Evolutionary conservation across 371 early-diverging fungal genomes (phyloP).

Genomic region (Amoeboaphelidium protococcarum): DNA sequence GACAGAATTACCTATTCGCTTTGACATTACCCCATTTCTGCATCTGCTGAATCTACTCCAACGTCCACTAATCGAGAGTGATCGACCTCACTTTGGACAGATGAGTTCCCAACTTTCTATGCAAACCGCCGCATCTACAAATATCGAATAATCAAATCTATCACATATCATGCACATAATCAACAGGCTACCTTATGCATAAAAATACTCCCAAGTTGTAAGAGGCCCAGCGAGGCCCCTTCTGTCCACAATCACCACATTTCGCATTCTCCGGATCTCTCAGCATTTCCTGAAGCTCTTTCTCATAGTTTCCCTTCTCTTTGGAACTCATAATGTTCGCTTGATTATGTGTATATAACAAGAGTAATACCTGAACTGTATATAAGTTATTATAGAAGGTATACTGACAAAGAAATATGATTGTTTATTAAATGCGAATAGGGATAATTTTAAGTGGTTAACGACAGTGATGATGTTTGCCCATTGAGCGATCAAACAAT

Average conservation of each 20-base stretch:
- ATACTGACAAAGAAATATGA: no score
- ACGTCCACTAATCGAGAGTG: conserved; percentile 70
- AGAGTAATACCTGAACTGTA: no score
- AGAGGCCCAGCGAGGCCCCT: conserved; percentile 46
- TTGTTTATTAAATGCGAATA: no score
- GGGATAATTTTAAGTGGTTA: no score
- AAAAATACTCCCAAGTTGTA: conserved; percentile 15
- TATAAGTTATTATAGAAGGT: no score
- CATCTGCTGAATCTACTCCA: conserved; percentile 45
- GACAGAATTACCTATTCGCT: not conserved
- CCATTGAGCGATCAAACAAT: no score
- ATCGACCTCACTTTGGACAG: conserved; percentile 43
- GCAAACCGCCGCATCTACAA: conserved; percentile 15
- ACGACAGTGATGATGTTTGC: no score
- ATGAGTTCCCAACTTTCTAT: conserved; percentile 14
- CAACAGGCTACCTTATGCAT: no score
- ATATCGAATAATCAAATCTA: no score
- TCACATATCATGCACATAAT: no score
- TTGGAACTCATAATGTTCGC: not conserved
- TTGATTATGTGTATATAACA: no score
- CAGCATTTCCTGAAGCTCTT: conserved; percentile 25
- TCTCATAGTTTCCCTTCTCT: not conserved
- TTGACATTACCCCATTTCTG: not conserved
- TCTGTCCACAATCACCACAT: conserved; percentile 47
- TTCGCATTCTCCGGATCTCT: conserved; percentile 39